A percentile compares a stretch with the other conserved stretches of the same genome.
Conservation (phyloP, 371 early-diverging fungal species). For the Blakeslea trispora region DNA sequence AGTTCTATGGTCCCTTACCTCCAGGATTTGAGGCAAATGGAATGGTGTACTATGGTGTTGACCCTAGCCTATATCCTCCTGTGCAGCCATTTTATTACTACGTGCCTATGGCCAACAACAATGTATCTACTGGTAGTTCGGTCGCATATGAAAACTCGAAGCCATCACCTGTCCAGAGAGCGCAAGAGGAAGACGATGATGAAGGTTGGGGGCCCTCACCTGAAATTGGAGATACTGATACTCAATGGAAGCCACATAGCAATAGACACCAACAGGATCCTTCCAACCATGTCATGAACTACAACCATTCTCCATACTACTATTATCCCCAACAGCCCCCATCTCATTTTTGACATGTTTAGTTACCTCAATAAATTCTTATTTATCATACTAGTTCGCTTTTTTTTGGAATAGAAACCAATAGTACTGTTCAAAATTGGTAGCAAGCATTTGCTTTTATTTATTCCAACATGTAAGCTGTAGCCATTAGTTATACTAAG, state of each 20-base stretch:
- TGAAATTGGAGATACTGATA: constrained; percentile 3
- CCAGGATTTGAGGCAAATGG: constrained; percentile 42
- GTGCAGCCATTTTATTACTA: constrained; percentile 27
- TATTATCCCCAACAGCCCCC: not conserved
- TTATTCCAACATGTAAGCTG: too few species aligned
- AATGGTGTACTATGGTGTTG: constrained; percentile 42
- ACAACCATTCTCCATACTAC: not conserved
- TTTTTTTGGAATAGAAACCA: too few species aligned
- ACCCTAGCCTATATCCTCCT: constrained; percentile 35
- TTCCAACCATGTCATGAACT: not conserved
- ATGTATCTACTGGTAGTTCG: not conserved
- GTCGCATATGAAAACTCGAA: not conserved
- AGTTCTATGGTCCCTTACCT: constrained; percentile 15
- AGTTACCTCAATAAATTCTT: too few species aligned
- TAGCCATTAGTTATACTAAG: too few species aligned
- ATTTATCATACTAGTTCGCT: too few species aligned
- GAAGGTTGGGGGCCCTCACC: constrained; percentile 16
- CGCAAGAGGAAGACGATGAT: constrained; percentile 2
- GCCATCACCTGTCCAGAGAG: not conserved
- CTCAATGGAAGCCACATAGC: not conserved
- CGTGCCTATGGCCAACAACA: constrained; percentile 1
- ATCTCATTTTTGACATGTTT: not conserved
- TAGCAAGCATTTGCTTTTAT: too few species aligned
- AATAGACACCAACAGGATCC: not conserved
- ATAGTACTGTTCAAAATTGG: too few species aligned